These are phyloP conservation scores for Plasmodium yoelii DNA, from an alignment of 169 alveolate species.

Conservation along the genomic window DNA sequence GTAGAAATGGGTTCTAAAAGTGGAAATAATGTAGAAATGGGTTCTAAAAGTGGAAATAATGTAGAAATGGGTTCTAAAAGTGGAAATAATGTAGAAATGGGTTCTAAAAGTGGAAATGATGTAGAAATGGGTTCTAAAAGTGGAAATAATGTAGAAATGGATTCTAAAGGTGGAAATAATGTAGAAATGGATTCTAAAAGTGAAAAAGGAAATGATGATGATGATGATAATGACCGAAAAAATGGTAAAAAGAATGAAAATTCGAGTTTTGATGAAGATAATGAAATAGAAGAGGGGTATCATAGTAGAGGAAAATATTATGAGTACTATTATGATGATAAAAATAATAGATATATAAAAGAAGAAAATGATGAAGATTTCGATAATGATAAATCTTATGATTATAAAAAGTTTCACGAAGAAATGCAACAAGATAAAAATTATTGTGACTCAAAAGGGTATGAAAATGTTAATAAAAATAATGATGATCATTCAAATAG, in stretches of 20 bases:
- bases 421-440: too few relatives aligned
- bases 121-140: neutral
- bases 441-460: neutral
- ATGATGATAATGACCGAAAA: constrained; percentile 25
- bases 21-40: too few relatives aligned
- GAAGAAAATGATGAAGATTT: too few relatives aligned
- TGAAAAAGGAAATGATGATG: neutral
- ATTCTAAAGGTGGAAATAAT: too few relatives aligned
- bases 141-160: neutral
- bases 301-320: neutral
- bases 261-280: constrained; percentile 1
- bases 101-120: too few relatives aligned
- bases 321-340: neutral
- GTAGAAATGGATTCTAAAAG: neutral
- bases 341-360: neutral
- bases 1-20: too few relatives aligned
- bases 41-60: neutral
- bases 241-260: neutral
- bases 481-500: constrained; percentile 8
- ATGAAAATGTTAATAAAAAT: constrained; percentile 12
- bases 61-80: neutral
- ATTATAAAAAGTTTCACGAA: too few relatives aligned
- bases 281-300: constrained; percentile 1
- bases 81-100: too few relatives aligned
- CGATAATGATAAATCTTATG: too few relatives aligned